Conservation (phyloP, 2,329 filamentous ascomycete genomes). For the Aspergillus awamori region DNA sequence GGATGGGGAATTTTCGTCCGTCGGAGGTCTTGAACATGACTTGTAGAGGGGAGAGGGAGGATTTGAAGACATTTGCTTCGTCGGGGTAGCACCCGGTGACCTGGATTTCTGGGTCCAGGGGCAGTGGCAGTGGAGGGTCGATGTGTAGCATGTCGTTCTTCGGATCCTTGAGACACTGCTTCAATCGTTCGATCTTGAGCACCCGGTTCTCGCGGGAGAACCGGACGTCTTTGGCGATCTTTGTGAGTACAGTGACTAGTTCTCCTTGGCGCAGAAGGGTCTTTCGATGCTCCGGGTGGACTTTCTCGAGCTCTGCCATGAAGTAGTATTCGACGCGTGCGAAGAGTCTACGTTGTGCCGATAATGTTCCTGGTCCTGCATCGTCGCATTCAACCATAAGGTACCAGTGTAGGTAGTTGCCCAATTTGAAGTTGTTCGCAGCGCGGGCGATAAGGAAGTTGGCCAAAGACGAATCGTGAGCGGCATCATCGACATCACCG, state of each 20-base stretch:
- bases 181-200: conserved; percentile 80
- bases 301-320: conserved; percentile 80
- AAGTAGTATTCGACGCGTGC: conserved; percentile 94
- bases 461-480: conserved; percentile 80
- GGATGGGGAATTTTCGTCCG: conserved; percentile 80
- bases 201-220: conserved; percentile 75
- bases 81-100: conserved; percentile 80
- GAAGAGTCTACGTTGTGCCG: conserved; percentile 80
- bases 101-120: conserved; percentile 80
- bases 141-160: conserved; percentile 86
- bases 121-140: conserved; percentile 83
- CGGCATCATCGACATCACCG: conserved; percentile 62
- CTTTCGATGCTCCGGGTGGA: conserved; percentile 73
- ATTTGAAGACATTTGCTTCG: conserved; percentile 92
- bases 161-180: conserved; percentile 80
- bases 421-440: conserved; percentile 82
- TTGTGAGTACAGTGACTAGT: conserved; percentile 81
- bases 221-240: conserved; percentile 86
- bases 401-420: conserved; percentile 98
- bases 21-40: conserved; percentile 83
- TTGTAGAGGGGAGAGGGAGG: conserved; percentile 86
- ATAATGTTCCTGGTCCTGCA: conserved; percentile 70
- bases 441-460: conserved; percentile 87
- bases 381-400: conserved; percentile 97
- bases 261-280: conserved; percentile 85